Conservation (phyloP, 2,329 filamentous ascomycete species). For the Diaporthe vexans region DNA sequence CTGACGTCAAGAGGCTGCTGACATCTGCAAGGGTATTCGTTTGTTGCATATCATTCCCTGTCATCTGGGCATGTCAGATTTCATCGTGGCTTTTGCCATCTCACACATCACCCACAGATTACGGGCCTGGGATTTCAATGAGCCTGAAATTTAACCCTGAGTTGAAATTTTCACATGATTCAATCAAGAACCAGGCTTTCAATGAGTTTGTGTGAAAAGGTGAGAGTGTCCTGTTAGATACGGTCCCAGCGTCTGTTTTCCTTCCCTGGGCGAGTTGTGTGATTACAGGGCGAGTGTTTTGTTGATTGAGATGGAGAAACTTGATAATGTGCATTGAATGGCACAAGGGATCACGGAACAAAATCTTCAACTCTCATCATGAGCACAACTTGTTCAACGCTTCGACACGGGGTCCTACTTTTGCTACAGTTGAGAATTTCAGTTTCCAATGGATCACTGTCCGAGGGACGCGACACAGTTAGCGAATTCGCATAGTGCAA, state of each 20-base stretch:
- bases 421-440: background rate
- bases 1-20: background rate
- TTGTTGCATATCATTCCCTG: background rate
- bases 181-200: background rate
- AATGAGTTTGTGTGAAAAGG: no score
- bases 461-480: background rate
- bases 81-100: background rate
- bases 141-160: background rate
- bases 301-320: no score
- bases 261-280: background rate
- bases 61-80: background rate
- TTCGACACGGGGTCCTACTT: background rate
- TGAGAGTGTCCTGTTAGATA: background rate
- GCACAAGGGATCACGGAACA: no score
- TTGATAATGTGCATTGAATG: no score
- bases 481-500: background rate
- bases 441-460: background rate
- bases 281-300: no score
- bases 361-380: no score
- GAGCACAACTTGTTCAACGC: slow-evolving; percentile 43
- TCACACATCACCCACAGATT: background rate
- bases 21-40: background rate
- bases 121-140: background rate
- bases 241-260: background rate
- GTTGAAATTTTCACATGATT: background rate